Base-by-base conservation (phyloP, 2,329 filamentous ascomycete genomes). In the Colletotrichum aenigma region DNA sequence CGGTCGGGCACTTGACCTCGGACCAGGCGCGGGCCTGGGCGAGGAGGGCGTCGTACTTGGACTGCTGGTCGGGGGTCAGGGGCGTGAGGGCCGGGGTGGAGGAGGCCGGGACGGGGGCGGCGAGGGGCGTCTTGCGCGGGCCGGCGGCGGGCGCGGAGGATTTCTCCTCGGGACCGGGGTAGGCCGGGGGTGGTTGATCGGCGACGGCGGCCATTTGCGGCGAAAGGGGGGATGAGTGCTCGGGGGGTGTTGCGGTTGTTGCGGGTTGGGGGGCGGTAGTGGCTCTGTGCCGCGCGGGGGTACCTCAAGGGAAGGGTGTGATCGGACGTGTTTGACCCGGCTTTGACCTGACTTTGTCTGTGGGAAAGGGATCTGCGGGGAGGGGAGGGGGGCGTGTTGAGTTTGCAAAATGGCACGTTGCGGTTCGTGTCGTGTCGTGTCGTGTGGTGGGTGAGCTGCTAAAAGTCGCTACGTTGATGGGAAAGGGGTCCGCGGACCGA, bases 21-120 rank as follows among this genome's bases (percentile, higher is more conserved):
- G 90, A 91, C 94, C 96, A 97, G 79, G 87, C 86, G 78, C 91
- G 93, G 60, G 93, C 95, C 69, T 91, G 90, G 62, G 91, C 88
- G 61, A 98, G 91, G 66, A 98, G 89, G 78, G 91, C 87, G 58
- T 93, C 91, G 86, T 98, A 98, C 86, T 98, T 98, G 78, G 89
- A 83, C 82, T 94, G 86, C 85, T 98, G 95, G 43, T 98, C 95
- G 12, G 90, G 82, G 13, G 93, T 96, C 80, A 98, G 90, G 74
- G 89, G 84, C 7, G 91, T 84, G 12, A 89, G 88, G 7, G 91
- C 82, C 15, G 87, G 82, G 4, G 94, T 91, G 74, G 90, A 91
- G 82, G 90, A 90, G 43, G 86, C 86, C 3, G 93, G 85, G 3
- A 89, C 84, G 3, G 93, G 93, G 10, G 84, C 82, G n/a, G 85